Evolutionary conservation across 306 rosid species (phyloP).

Genomic region (Sechiopsis laciniata): DNA sequence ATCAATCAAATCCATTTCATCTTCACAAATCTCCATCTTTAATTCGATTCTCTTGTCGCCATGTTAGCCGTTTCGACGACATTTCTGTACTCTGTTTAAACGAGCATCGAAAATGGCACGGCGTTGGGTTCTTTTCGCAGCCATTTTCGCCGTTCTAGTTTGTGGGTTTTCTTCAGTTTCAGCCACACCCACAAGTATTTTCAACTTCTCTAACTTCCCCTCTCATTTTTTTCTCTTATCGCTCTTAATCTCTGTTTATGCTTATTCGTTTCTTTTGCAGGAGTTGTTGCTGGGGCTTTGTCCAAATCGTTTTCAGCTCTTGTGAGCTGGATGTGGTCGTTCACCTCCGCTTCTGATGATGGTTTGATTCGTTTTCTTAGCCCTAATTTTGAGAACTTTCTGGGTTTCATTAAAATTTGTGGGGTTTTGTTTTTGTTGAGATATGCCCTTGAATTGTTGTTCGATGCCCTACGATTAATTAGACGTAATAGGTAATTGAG

Average conservation of each 20-base stretch:
- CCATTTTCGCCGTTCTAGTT: conserved; percentile 42
- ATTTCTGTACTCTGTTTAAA: conserved; percentile 6
- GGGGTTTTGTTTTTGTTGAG: conserved; percentile 17
- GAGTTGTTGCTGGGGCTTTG: conserved; percentile 61
- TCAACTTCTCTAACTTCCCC: background rate
- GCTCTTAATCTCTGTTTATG: conserved; percentile 10
- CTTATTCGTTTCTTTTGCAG: conserved; percentile 40
- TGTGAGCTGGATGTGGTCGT: conserved; percentile 66
- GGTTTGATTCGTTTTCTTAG: conserved; percentile 25
- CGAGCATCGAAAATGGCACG: conserved; percentile 39
- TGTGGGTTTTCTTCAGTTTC: conserved; percentile 54
- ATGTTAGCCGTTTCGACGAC: conserved; percentile 6
- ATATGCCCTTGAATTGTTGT: too few species aligned
- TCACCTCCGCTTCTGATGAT: conserved; percentile 52
- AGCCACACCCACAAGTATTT: conserved; percentile 71
- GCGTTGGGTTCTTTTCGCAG: conserved; percentile 34
- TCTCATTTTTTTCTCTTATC: too few species aligned
- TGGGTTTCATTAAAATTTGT: conserved; percentile 1
- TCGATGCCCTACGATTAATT: too few species aligned
- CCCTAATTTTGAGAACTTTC: conserved; percentile 7
- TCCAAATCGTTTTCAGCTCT: conserved; percentile 76
- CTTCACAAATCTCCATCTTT: background rate
- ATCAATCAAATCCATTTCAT: background rate
- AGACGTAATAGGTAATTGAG: too few species aligned
- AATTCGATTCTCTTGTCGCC: background rate